Percentiles rank a stretch among this genome's conserved stretches.
phyloP scores from a whole-genome alignment of 2,329 filamentous ascomycete genomes.

The Lachnellula subtilissima region DNA sequence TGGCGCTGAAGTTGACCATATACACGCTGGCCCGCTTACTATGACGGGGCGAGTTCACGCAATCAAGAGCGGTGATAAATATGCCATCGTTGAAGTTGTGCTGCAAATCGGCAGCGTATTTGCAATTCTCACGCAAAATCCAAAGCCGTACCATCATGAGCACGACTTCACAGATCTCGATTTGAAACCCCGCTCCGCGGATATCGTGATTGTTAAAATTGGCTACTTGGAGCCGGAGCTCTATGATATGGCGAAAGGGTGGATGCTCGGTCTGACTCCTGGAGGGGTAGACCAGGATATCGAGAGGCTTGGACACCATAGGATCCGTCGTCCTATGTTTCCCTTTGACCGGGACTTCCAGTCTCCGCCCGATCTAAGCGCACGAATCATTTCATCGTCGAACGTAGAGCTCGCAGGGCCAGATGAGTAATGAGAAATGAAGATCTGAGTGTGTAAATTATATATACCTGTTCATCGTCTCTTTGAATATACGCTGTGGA shows the following conservation, averaged over 20 bases:
- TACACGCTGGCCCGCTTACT: slow-evolving; percentile 44
- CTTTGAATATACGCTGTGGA: too few species aligned
- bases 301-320: slow-evolving; percentile 42
- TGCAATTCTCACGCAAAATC: slow-evolving; percentile 46
- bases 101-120: slow-evolving; percentile 46
- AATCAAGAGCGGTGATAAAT: slow-evolving; percentile 45
- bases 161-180: slow-evolving; percentile 46
- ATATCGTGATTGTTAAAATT: slow-evolving; percentile 52
- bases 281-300: slow-evolving; percentile 52
- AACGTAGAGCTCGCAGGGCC: slow-evolving; percentile 21
- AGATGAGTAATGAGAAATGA: slow-evolving; percentile 4
- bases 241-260: slow-evolving; percentile 48
- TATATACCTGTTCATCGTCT: too few species aligned
- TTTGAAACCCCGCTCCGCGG: slow-evolving; percentile 41
- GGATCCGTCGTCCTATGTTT: slow-evolving; percentile 47
- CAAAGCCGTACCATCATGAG: slow-evolving; percentile 51
- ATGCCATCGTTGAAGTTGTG: slow-evolving; percentile 45
- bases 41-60: slow-evolving; percentile 47
- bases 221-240: slow-evolving; percentile 52
- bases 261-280: slow-evolving; percentile 50
- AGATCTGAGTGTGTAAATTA: background rate
- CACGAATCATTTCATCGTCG: slow-evolving; percentile 35
- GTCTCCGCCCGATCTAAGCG: slow-evolving; percentile 33
- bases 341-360: slow-evolving; percentile 38
- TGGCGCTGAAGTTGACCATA: slow-evolving; percentile 44